A percentile compares a stretch with the other conserved stretches of the same genome.
Conservation (phyloP, 1,139 yeast genomes). For the Entelexis paramagnoliae region DNA sequence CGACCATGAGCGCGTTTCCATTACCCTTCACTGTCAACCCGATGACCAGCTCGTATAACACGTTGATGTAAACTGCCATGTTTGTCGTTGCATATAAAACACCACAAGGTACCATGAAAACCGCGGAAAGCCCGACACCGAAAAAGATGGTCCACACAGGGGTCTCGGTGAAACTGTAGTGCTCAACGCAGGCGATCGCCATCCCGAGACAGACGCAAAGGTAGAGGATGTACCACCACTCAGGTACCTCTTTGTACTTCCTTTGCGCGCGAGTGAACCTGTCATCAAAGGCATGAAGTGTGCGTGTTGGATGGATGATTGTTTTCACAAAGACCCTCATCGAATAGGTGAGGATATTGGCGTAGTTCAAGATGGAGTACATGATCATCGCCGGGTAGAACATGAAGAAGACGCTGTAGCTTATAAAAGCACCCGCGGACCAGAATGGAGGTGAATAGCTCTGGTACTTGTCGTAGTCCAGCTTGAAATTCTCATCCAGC, state of each 20-base stretch:
- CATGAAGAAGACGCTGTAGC: slow-evolving; percentile 45
- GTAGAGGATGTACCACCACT: slow-evolving; percentile 49
- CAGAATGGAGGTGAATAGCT: slow-evolving; percentile 46
- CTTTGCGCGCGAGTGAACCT: slow-evolving; percentile 51
- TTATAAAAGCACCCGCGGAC: slow-evolving; percentile 42
- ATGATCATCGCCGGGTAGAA: slow-evolving; percentile 40
- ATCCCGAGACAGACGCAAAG: slow-evolving; percentile 39
- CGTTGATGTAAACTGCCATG: slow-evolving; percentile 44
- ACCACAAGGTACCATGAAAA: slow-evolving; percentile 26
- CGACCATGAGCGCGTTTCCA: slow-evolving; percentile 46
- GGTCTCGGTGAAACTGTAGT: slow-evolving; percentile 38
- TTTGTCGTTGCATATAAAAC: slow-evolving; percentile 44
- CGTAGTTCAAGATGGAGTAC: slow-evolving; percentile 35
- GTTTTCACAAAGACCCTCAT: slow-evolving; percentile 14
- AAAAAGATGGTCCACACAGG: slow-evolving; percentile 50
- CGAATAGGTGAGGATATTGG: slow-evolving; percentile 12
- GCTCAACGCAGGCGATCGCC: slow-evolving; percentile 37
- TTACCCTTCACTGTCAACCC: slow-evolving; percentile 58
- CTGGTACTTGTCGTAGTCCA: slow-evolving; percentile 24
- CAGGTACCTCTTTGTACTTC: slow-evolving; percentile 54
- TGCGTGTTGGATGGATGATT: slow-evolving; percentile 12
- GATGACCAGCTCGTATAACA: slow-evolving; percentile 45
- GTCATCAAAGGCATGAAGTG: slow-evolving; percentile 31
- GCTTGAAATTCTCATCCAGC: slow-evolving; percentile 26
- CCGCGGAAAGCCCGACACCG: slow-evolving; percentile 33